Evolutionary conservation across 2,329 filamentous ascomycete genomes (phyloP).

Genomic region (Pseudogymnoascus sp.): DNA sequence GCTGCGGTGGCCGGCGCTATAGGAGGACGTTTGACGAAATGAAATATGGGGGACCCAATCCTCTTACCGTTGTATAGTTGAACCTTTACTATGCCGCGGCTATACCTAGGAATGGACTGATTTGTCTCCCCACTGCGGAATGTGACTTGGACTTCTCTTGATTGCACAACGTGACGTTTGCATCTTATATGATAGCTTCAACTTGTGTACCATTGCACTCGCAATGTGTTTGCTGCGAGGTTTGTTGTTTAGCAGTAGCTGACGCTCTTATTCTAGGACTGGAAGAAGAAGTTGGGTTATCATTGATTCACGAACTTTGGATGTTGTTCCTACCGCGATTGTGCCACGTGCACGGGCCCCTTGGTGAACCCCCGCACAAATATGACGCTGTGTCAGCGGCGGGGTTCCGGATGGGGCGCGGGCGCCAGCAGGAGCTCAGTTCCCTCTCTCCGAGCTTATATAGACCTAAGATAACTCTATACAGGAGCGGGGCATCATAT

Average conservation of each 20-base stretch:
- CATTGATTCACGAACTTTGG: neutral
- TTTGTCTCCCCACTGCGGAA: neutral
- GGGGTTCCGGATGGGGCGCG: neutral
- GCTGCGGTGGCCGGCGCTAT: neutral
- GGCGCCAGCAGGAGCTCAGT: neutral
- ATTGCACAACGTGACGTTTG: neutral
- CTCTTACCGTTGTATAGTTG: neutral
- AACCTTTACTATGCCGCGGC: neutral
- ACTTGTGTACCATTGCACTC: neutral
- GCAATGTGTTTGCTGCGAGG: neutral
- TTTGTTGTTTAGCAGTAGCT: neutral
- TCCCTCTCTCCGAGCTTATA: neutral
- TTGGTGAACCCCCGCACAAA: slow-evolving; percentile 4
- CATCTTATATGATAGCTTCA: neutral
- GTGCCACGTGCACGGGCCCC: neutral
- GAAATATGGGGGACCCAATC: neutral
- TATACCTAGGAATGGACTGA: neutral
- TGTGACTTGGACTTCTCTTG: neutral
- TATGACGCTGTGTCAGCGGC: slow-evolving; percentile 5
- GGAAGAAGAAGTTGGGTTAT: neutral
- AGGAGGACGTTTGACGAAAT: neutral
- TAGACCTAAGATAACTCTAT: neutral
- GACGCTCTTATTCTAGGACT: neutral
- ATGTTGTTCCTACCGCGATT: neutral
- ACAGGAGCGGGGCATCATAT: neutral